Percentiles rank a stretch among this genome's conserved stretches.
These are phyloP conservation scores for Calocybe indica DNA, from an alignment of 768 basidiomycete genomes.

Conservation along the genomic window DNA sequence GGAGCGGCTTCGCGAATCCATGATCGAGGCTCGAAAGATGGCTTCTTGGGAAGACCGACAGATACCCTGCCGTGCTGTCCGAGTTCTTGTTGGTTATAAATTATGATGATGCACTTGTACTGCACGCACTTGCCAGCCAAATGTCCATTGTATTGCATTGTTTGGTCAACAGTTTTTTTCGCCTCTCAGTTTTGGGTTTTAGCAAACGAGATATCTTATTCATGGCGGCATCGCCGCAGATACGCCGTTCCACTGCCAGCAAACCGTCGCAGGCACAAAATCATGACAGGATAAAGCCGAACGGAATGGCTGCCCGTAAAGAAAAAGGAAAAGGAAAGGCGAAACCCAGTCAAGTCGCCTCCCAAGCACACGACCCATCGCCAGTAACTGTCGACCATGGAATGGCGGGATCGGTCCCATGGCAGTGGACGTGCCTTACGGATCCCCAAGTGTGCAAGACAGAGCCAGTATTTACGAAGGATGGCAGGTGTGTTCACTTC, in stretches of 20 bases:
- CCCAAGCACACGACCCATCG: background rate
- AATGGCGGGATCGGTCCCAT: constrained; percentile 26
- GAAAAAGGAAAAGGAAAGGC: constrained; percentile 42
- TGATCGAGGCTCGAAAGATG: constrained; percentile 50
- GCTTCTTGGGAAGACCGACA: constrained; percentile 48
- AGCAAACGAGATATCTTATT: constrained; percentile 9
- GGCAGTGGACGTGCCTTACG: constrained; percentile 70
- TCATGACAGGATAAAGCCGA: constrained; percentile 11
- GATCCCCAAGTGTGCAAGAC: constrained; percentile 59
- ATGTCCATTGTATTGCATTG: background rate
- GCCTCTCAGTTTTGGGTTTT: background rate
- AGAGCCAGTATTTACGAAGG: constrained; percentile 79
- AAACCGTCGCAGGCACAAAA: constrained; percentile 14
- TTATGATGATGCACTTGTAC: constrained; percentile 12
- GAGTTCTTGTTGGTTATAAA: constrained; percentile 60
- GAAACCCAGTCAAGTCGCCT: background rate
- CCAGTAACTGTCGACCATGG: constrained; percentile 10
- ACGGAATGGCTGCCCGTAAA: constrained; percentile 29
- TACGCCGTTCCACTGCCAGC: constrained; percentile 31
- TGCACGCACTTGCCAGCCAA: constrained; percentile 2
- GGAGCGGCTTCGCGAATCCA: constrained; percentile 52
- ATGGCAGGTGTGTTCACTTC: constrained; percentile 60
- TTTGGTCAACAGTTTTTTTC: constrained; percentile 4
- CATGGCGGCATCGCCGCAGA: constrained; percentile 33
- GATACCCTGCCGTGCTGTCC: constrained; percentile 50